Percentiles rank a stretch among this genome's conserved stretches.
Evolutionary conservation across 257 asterid species (phyloP).

Genomic region (Solanum etuberosum): DNA sequence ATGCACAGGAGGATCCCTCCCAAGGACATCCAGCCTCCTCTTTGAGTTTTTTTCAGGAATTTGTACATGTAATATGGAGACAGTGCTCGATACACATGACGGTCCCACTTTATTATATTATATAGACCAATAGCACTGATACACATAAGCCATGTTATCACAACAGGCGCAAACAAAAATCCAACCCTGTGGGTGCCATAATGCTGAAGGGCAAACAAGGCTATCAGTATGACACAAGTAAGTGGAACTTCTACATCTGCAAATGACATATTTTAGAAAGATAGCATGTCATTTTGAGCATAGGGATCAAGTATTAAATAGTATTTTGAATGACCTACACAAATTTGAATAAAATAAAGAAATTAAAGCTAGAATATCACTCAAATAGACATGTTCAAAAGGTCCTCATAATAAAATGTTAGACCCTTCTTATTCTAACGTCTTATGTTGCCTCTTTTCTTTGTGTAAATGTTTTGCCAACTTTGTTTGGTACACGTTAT

Average conservation of each 20-base stretch:
- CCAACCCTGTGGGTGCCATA: conserved; percentile 98
- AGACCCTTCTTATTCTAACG: background rate
- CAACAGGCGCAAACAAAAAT: conserved; percentile 95
- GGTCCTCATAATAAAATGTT: background rate
- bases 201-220: conserved; percentile 90
- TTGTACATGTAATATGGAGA: conserved; percentile 85
- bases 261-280: conserved; percentile 17
- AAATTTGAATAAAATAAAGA: background rate
- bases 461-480: background rate
- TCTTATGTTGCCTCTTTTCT: background rate
- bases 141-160: conserved; percentile 81
- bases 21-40: conserved; percentile 88
- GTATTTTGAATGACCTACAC: background rate
- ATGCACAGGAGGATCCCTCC: conserved; percentile 90
- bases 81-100: conserved; percentile 66
- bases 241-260: conserved; percentile 92
- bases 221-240: conserved; percentile 76
- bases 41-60: conserved; percentile 76
- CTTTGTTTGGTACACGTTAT: background rate
- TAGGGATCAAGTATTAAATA: background rate
- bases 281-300: background rate
- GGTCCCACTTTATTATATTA: conserved; percentile 76
- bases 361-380: background rate
- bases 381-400: background rate
- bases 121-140: conserved; percentile 73